Evolutionary conservation across 2,329 filamentous ascomycete genomes (phyloP), one percentile per base, ranked within the genome.

Genomic region (Exophiala dermatitidis): DNA sequence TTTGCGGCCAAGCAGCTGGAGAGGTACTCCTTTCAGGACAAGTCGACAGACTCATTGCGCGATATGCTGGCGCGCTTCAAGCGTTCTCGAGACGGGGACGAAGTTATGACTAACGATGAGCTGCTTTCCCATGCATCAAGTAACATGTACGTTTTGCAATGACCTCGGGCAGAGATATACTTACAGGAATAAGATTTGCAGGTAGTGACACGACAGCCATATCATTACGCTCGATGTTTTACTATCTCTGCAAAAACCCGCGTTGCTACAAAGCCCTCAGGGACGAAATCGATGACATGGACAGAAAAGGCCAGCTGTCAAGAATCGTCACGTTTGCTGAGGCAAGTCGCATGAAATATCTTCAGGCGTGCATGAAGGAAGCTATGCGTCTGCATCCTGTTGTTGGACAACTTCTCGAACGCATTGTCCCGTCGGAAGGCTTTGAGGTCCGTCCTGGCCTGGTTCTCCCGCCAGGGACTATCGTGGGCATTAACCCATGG

Each of bases 361-460:
- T 59, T 5, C 53, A 61, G 9, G 59, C 86, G 2, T 61, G 59
- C 36, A 55, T 61, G 50, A 51, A 53, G 26, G 59, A 61, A 43
- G 56, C 53, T 5, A 19, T 57, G 31, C 56, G 59, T 2, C 54
- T 61, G 54, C 59, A 61, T 30, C 63, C 64, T 1, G 62, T 58
- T 19, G 58, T 62, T 30, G 64, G 57, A 8, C 48, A 64, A 9
- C 50, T 61, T 8, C 52, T 67, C 45, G 86, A 90, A 68, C 53
- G 32, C 62, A 64, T 19, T 56, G 79, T 62, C 2, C 60, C 60
- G 10, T 85, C 88, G 63, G 88, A 53, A 29, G 65, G 64, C 2
- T 46, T 48, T 1, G 59, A 48, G 7, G 59, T 67, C 5, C 10
- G 5, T 38, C 36, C 36, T 3, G 57, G 60, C 1, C 67, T 36